phyloP scores from a whole-genome alignment of 352 stramenopile species.

The Globisporangium ultimum region DNA sequence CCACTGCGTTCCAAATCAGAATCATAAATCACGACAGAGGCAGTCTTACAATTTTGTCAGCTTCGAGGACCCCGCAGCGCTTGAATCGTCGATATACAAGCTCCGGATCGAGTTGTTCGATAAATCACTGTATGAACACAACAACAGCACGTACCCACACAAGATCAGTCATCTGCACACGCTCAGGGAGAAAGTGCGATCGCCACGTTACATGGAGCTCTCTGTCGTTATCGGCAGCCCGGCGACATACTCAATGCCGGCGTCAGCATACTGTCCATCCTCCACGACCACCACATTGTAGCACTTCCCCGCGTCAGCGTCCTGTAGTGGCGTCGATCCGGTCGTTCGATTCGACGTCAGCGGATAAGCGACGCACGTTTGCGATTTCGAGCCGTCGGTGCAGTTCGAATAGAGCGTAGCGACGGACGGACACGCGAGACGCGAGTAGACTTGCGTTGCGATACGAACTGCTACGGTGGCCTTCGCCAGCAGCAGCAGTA shows the following conservation, averaged over 20 bases:
- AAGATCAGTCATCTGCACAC: neutral
- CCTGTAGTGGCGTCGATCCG: neutral
- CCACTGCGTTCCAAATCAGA: neutral
- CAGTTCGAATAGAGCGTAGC: slow-evolving; percentile 10
- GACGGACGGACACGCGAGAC: slow-evolving; percentile 2
- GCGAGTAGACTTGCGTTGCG: neutral
- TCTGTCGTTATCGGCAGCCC: neutral
- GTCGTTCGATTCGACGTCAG: neutral
- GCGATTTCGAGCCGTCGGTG: neutral
- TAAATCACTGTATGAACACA: slow-evolving; percentile 2
- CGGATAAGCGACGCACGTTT: slow-evolving; percentile 10
- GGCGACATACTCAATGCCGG: neutral
- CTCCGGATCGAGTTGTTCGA: slow-evolving; percentile 15
- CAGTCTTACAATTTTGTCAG: slow-evolving; percentile 6
- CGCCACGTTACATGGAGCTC: neutral
- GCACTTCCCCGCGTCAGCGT: neutral
- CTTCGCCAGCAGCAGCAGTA: slow-evolving; percentile 1
- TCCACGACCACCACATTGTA: neutral
- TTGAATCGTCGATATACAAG: slow-evolving; percentile 2
- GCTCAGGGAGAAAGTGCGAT: too few relatives aligned
- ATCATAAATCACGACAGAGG: neutral
- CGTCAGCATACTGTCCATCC: neutral
- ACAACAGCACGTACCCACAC: too few relatives aligned
- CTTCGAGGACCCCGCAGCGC: neutral
- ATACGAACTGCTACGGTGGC: too few relatives aligned